Evolutionary conservation across 306 rosid species (phyloP).

Genomic region (Prunus kanzakura): DNA sequence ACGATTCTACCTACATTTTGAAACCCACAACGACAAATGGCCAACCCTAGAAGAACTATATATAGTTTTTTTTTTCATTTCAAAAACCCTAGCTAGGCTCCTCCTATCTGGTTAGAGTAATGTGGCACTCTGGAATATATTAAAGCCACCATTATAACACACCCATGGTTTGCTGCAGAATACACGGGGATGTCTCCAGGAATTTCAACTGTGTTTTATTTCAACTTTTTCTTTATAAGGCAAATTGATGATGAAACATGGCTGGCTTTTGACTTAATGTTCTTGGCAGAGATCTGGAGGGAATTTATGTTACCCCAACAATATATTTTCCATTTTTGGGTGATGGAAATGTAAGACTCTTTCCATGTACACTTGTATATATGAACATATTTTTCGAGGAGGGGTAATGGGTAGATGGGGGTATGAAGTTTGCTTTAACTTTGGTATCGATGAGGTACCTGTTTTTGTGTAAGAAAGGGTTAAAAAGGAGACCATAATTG

Average conservation of each 20-base stretch:
- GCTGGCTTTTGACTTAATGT: constrained; percentile 33
- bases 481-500: not conserved
- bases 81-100: constrained; percentile 17
- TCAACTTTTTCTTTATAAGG: constrained; percentile 41
- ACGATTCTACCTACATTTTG: constrained; percentile 12
- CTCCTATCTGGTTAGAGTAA: constrained; percentile 21
- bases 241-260: constrained; percentile 49
- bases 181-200: constrained; percentile 39
- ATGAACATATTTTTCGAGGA: not conserved
- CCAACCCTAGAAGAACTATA: constrained; percentile 18
- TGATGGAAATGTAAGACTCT: not conserved
- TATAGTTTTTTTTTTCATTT: not conserved
- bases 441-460: constrained; percentile 1
- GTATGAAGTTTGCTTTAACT: not conserved
- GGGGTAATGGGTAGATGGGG: not conserved
- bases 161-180: constrained; percentile 38
- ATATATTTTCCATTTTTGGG: constrained; percentile 23
- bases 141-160: not conserved
- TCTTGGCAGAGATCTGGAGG: constrained; percentile 19
- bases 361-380: not conserved
- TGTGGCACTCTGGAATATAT: constrained; percentile 1
- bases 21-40: constrained; percentile 11
- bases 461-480: constrained; percentile 1
- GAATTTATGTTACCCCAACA: constrained; percentile 34
- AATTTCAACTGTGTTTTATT: constrained; percentile 7